A percentile compares a stretch with the other conserved stretches of the same genome.
These are phyloP conservation scores for Cynanchum wilfordii DNA, from an alignment of 257 asterid species.

Conservation along the genomic window DNA sequence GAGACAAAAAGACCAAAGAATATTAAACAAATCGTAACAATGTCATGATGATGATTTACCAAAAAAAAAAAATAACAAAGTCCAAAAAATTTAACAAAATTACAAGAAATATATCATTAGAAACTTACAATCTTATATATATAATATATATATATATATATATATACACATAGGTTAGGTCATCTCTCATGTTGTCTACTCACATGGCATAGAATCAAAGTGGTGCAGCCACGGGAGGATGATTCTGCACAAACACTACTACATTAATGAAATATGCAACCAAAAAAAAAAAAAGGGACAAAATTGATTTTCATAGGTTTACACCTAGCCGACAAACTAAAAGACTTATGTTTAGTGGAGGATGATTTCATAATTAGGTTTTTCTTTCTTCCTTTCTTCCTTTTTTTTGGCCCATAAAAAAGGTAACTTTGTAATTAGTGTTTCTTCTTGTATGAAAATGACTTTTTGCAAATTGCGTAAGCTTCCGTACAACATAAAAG, in stretches of 20 bases:
- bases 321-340: constrained; percentile 48
- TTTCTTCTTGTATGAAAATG: constrained; percentile 16
- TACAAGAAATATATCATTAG: no score
- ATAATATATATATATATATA: no score
- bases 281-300: neutral
- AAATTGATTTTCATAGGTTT: constrained; percentile 31
- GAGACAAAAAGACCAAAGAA: no score
- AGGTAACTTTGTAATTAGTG: constrained; percentile 11
- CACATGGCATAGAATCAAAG: constrained; percentile 37
- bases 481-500: constrained; percentile 9
- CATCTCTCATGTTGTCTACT: constrained; percentile 23
- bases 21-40: no score
- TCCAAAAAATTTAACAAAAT: no score
- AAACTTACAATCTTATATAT: no score
- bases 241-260: constrained; percentile 12
- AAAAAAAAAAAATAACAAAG: no score
- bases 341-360: constrained; percentile 38
- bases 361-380: constrained; percentile 34
- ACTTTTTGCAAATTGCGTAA: constrained; percentile 7
- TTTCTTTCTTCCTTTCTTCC: neutral
- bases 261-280: neutral
- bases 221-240: constrained; percentile 20
- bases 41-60: no score
- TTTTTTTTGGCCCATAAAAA: neutral
- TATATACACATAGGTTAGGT: constrained; percentile 23